Base-by-base conservation (phyloP, 73 alveolate genomes). In the Urostyla sp. region DNA sequence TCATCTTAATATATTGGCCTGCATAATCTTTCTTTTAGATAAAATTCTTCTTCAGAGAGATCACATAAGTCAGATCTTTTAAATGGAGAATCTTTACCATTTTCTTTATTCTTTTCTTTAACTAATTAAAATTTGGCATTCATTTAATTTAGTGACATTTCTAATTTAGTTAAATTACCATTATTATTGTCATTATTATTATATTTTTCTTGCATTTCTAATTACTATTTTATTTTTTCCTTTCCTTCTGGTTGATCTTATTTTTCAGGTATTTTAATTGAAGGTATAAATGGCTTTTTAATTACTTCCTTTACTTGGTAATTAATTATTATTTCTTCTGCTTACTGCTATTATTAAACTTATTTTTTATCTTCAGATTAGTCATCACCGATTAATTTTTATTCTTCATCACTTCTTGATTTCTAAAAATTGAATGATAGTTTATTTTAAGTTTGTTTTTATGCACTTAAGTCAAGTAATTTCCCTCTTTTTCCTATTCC, bases 1-100 rank as follows among this genome's bases (percentile, higher is more conserved):
- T 93, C 96, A 72, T 97, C 99, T 44, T 92, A 87, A 89, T 97
- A 97, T 43, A 97, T 92, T 50, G 93, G 94, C 44, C 99, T 73
- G 46, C 87, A 67, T 49, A 81, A 92, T 49, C 99, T 90, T 81
- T 97, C 99, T 80, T 88, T 84, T 45, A 75, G 67, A 81, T 94
- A 95, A 79, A 95, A 94, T 34, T 67, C 63, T 16, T 55, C 63
- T 26, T 67, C 84, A 49, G 61, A 32, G n/a, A n/a, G n/a, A n/a
- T n/a, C n/a, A n/a, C n/a, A n/a, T n/a, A n/a, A n/a, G n/a, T 58
- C 8, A 28, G 13, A 10, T 15, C 7, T 58, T 58, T 1, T 36
- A 5, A 4, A 13, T 23, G 72, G 11, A 7, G 34, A 6, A 45
- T 11, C 38, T 28, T 21, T 20, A 11, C 26, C 23, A 5, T 46